Percentiles rank a stretch among this genome's conserved stretches.
These are phyloP conservation scores for Berberis vulgaris DNA, from an alignment of 164 flowering plant species.

Conservation along the genomic window DNA sequence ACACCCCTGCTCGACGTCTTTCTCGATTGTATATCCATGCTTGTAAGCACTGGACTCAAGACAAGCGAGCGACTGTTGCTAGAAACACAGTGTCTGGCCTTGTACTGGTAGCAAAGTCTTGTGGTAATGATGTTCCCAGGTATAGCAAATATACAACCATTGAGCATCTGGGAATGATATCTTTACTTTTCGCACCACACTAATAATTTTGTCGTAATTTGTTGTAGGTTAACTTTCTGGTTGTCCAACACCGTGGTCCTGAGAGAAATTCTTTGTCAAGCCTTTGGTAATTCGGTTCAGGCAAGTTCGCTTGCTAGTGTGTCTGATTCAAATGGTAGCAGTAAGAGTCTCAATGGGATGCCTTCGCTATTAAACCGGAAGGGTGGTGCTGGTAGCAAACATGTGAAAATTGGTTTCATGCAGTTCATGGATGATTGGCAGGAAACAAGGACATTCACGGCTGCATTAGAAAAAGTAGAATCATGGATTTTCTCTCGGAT, in stretches of 20 bases:
- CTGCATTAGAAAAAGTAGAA: conserved; percentile 80
- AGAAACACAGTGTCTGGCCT: conserved; percentile 86
- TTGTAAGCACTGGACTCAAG: conserved; percentile 80
- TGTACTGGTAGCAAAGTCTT: conserved; percentile 78
- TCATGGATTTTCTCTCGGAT: conserved; percentile 92
- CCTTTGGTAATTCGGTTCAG: conserved; percentile 62
- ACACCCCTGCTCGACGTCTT: conserved; percentile 95
- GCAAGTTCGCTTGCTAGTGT: conserved; percentile 27
- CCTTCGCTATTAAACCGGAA: conserved; percentile 40
- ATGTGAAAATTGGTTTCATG: conserved; percentile 30
- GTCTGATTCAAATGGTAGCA: conserved; percentile 38
- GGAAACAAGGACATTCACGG: conserved; percentile 73
- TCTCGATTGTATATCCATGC: conserved; percentile 91
- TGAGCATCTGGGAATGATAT: background rate
- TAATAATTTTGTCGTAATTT: conserved; percentile 7
- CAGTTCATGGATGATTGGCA: conserved; percentile 80
- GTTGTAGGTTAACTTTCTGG: conserved; percentile 87
- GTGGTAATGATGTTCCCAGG: conserved; percentile 96
- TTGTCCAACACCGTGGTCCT: conserved; percentile 81
- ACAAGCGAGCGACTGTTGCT: conserved; percentile 74
- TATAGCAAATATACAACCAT: conserved; percentile 14
- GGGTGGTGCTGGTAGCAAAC: conserved; percentile 33
- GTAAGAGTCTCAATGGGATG: conserved; percentile 33
- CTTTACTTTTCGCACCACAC: background rate
- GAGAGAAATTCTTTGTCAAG: conserved; percentile 75